Evolutionary conservation across 768 basidiomycete species (phyloP), one percentile per base, ranked within the genome.

Genomic region (Hortiboletus campestris): DNA sequence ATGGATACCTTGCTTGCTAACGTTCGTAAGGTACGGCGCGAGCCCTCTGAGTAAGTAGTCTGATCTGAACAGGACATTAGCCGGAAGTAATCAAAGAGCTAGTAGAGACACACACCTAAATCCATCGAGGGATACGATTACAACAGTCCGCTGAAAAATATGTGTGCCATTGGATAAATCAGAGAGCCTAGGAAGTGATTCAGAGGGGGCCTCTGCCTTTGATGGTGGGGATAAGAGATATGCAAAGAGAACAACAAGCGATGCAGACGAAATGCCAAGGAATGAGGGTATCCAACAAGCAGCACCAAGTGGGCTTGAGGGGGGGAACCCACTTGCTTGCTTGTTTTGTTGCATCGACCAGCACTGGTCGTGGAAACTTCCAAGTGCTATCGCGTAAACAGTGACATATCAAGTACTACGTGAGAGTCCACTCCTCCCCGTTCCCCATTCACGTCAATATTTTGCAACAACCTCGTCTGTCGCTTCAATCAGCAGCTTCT

Each of bases 41-140:
- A 92, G 68, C 1, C 86, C 89, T 56, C 88, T 78, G 66, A 89
- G 86, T 13, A 94, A 76, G 65, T 93, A 93, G 70, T 91, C 89
- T 29, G 89, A 84, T 55, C 88, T 78, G 42, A 47, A 41, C n/a
- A 39, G 17, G 29, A 40, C 16, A 31, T 67, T 45, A 48, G 28
- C 34, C 16, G 6, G 3, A 14, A 22, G 10, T 32, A 28, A 3
- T 34, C 42, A 28, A 19, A 22, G 13, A 25, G 12, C 17, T 20
- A 9, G 19, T 20, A 9, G 19, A 39, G 12, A 49, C 6, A 44
- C 51, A 12, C 34, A 60, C 60, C 66, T 54, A 13, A 94, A 69
- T 4, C 92, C 93, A 67, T 94, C 92, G 32, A 94, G 86, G 32
- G 91, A 93, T 2, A 94, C 84, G 41, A 94, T 78, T n/a, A 94